These are phyloP conservation scores for Globisporangium uncinulatum DNA, from an alignment of 352 stramenopile species.

Conservation along the genomic window DNA sequence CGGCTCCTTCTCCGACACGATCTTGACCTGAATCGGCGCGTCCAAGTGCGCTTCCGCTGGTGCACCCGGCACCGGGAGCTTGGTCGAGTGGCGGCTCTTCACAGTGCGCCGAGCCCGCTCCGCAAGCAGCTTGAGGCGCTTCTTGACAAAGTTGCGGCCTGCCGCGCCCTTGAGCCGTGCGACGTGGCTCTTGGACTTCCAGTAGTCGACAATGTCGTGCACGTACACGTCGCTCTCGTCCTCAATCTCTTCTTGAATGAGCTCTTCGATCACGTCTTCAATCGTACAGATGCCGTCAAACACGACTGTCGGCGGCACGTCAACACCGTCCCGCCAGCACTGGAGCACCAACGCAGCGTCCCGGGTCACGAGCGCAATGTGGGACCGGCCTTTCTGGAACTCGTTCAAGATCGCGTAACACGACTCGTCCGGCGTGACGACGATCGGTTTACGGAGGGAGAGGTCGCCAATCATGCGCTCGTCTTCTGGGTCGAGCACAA, in stretches of 20 bases:
- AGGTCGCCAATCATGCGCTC: constrained; percentile 54
- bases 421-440: constrained; percentile 71
- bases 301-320: constrained; percentile 33
- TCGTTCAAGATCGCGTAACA: constrained; percentile 89
- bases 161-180: constrained; percentile 21
- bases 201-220: constrained; percentile 52
- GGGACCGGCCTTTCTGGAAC: constrained; percentile 85
- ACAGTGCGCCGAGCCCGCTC: constrained; percentile 46
- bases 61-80: background rate
- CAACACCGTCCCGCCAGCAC: constrained; percentile 39
- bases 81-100: constrained; percentile 17
- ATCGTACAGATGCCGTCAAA: constrained; percentile 89
- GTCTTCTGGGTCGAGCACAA: constrained; percentile 84
- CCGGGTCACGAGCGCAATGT: constrained; percentile 79
- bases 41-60: constrained; percentile 10
- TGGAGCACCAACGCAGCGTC: constrained; percentile 43
- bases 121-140: constrained; percentile 46
- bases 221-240: constrained; percentile 84
- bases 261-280: constrained; percentile 89
- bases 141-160: constrained; percentile 36
- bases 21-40: constrained; percentile 27
- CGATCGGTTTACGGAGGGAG: constrained; percentile 69
- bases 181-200: constrained; percentile 33
- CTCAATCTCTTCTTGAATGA: constrained; percentile 89
- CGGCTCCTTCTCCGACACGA: constrained; percentile 25